Evolutionary conservation across 1,284 basidiomycete species (phyloP).

Genomic region (Peniophora sp.): DNA sequence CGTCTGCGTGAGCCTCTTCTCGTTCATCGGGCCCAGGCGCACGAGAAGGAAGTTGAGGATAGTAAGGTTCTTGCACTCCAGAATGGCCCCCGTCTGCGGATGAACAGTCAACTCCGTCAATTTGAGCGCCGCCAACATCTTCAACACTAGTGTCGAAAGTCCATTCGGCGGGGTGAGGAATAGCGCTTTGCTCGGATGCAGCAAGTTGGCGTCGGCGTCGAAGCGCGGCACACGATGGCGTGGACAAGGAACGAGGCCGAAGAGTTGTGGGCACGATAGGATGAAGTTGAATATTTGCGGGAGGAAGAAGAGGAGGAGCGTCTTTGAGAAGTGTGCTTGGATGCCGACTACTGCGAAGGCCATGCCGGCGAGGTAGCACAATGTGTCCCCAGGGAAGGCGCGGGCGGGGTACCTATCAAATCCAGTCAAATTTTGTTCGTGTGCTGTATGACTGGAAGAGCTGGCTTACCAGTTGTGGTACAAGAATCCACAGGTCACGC

Average conservation of each 20-base stretch:
- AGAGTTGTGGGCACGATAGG: conserved; percentile 91
- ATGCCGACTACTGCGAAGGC: conserved; percentile 95
- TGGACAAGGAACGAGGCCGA: conserved; percentile 89
- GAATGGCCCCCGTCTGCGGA: conserved; percentile 46
- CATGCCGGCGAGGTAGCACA: conserved; percentile 98
- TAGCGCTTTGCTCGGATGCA: conserved; percentile 65
- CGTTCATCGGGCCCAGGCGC: conserved; percentile 72
- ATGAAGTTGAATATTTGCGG: conserved; percentile 98
- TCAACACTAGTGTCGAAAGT: conserved; percentile 47
- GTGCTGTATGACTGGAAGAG: not conserved
- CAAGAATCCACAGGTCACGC: conserved; percentile 82
- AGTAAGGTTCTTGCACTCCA: conserved; percentile 78
- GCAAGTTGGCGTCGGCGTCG: conserved; percentile 60
- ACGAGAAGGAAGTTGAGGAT: conserved; percentile 81
- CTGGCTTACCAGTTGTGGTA: conserved; percentile 85
- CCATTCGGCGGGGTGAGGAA: conserved; percentile 53
- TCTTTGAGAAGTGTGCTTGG: conserved; percentile 96
- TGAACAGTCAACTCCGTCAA: conserved; percentile 62
- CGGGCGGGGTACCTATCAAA: conserved; percentile 85
- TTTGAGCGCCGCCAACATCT: conserved; percentile 49
- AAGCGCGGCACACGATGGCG: conserved; percentile 90
- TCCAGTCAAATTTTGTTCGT: not conserved
- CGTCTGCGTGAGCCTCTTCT: conserved; percentile 67
- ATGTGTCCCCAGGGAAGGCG: conserved; percentile 94
- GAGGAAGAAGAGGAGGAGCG: conserved; percentile 91